phyloP scores from a whole-genome alignment of 2,329 filamentous ascomycete species.

The Aspergillus floridensis region DNA sequence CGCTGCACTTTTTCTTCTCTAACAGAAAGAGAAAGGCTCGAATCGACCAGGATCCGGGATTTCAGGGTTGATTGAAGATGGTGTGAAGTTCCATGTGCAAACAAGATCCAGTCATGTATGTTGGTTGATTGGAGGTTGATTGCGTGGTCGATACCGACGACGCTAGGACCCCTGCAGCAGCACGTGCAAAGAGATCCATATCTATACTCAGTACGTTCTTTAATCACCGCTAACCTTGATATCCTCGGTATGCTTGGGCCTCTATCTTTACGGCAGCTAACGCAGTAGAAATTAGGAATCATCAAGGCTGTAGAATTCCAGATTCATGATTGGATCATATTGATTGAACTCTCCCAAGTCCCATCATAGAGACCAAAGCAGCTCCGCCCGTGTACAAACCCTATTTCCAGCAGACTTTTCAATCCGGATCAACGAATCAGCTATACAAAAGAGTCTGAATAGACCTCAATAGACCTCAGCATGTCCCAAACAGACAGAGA shows the following conservation, averaged over 20 bases:
- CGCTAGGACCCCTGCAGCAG: not conserved
- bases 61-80: not conserved
- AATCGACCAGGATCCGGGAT: too few species aligned
- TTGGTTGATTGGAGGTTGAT: not conserved
- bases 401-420: constrained; percentile 18
- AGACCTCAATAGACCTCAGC: constrained; percentile 11
- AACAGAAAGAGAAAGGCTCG: not conserved
- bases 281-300: not conserved
- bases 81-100: not conserved
- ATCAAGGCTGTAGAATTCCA: not conserved
- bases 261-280: not conserved
- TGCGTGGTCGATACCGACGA: not conserved
- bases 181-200: not conserved
- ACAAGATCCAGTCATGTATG: not conserved
- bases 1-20: too few species aligned
- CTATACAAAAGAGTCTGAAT: constrained; percentile 16
- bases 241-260: not conserved
- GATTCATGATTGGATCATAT: constrained; percentile 1
- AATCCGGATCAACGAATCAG: constrained; percentile 15
- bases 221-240: not conserved
- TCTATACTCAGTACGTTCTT: too few species aligned
- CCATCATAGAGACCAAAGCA: constrained; percentile 5
- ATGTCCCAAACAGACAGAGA: constrained; percentile 21
- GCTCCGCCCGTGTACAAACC: constrained; percentile 1
- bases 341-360: not conserved